Conservation (phyloP, 2,329 filamentous ascomycete genomes). For the Helicocarpus griseus region DNA sequence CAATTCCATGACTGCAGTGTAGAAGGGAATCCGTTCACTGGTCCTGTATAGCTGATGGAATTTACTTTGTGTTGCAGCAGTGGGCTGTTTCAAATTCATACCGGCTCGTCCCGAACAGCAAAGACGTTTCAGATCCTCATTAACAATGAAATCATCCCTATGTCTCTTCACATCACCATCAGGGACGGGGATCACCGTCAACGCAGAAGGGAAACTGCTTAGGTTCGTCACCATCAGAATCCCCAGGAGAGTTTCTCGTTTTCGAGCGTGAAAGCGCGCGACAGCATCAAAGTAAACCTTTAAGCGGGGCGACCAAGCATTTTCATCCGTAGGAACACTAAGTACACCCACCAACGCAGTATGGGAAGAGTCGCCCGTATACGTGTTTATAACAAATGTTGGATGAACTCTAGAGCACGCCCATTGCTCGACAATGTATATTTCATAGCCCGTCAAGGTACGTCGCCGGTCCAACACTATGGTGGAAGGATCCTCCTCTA, state of each 20-base stretch:
- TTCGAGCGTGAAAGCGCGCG: conserved; percentile 72
- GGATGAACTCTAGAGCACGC: conserved; percentile 83
- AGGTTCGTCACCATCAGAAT: conserved; percentile 90
- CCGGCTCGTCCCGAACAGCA: conserved; percentile 86
- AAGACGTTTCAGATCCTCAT: conserved; percentile 84
- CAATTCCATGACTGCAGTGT: conserved; percentile 72
- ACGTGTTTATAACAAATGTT: conserved; percentile 84
- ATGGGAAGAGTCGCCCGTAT: conserved; percentile 77
- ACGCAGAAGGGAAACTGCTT: conserved; percentile 78
- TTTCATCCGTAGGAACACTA: conserved; percentile 70
- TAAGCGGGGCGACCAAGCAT: conserved; percentile 67
- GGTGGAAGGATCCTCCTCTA: conserved; percentile 75
- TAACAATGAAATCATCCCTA: conserved; percentile 78
- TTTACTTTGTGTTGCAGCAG: conserved; percentile 74
- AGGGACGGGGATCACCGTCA: conserved; percentile 85
- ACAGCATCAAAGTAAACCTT: conserved; percentile 79
- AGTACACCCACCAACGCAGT: conserved; percentile 70
- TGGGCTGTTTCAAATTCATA: conserved; percentile 68
- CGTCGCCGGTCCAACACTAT: conserved; percentile 62
- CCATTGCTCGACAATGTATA: conserved; percentile 96
- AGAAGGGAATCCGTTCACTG: conserved; percentile 69
- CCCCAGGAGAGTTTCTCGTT: conserved; percentile 71
- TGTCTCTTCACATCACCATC: conserved; percentile 75
- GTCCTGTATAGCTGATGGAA: conserved; percentile 86
- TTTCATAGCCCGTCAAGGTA: conserved; percentile 71